phyloP scores from a whole-genome alignment of 805 yeast genomes.

The Metschnikowia baotianmanensis region DNA sequence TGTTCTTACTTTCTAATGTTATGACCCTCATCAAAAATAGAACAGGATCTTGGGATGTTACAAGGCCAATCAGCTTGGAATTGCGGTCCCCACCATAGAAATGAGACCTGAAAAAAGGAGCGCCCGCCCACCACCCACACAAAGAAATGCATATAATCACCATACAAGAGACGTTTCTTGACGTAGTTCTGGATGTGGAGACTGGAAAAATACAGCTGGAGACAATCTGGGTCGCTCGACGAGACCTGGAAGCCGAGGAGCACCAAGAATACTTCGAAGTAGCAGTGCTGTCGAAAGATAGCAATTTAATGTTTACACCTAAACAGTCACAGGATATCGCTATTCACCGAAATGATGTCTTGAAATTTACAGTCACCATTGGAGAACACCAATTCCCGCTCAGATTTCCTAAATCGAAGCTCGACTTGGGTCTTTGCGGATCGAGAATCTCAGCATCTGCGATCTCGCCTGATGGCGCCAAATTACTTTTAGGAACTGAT shows the following conservation, averaged over 20 bases:
- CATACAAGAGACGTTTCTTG: constrained; percentile 47
- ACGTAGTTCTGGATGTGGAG: constrained; percentile 39
- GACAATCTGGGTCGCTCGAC: constrained; percentile 44
- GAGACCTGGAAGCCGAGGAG: constrained; percentile 21
- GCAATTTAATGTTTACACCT: constrained; percentile 3
- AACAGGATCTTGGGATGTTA: no score
- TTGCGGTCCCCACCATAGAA: constrained; percentile 8
- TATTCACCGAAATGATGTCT: neutral
- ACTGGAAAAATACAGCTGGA: constrained; percentile 24
- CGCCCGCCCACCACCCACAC: neutral
- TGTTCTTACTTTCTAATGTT: no score
- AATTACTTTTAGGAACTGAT: constrained; percentile 12
- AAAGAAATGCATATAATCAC: constrained; percentile 24
- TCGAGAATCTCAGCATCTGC: constrained; percentile 9
- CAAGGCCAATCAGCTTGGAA: no score
- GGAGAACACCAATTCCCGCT: constrained; percentile 5
- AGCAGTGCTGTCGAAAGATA: constrained; percentile 1
- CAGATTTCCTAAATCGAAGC: constrained; percentile 4
- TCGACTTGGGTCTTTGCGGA: constrained; percentile 1
- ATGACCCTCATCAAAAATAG: no score
- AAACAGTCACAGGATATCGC: neutral
- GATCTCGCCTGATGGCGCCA: constrained; percentile 5
- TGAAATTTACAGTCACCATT: constrained; percentile 3
- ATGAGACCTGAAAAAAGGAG: constrained; percentile 1
- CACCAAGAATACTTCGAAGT: constrained; percentile 9